phyloP scores from a whole-genome alignment of 371 early-diverging fungal species.

The Coemansia sp. region DNA sequence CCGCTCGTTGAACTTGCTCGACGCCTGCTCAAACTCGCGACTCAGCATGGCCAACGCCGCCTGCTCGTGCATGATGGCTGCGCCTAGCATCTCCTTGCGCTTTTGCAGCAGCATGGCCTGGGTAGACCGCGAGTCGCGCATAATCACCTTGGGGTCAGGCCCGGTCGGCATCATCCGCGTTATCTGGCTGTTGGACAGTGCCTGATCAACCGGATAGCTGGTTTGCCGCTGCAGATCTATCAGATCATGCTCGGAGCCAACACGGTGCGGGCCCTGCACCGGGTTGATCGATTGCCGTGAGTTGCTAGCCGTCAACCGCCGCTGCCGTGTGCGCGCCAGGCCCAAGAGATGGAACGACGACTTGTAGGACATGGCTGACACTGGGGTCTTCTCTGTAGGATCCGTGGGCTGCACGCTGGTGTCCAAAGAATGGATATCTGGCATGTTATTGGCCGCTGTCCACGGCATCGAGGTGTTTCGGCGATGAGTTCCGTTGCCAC shows the following conservation, averaged over 20 bases:
- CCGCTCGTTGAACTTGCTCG: constrained; percentile 26
- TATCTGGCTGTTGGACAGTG: constrained; percentile 24
- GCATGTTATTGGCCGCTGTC: constrained; percentile 5
- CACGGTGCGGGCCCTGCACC: neutral
- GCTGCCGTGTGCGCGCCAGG: constrained; percentile 40
- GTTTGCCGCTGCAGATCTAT: constrained; percentile 38
- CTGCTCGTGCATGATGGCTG: constrained; percentile 49
- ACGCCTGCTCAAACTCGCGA: constrained; percentile 48
- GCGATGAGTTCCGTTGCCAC: constrained; percentile 14
- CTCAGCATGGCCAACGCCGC: constrained; percentile 36
- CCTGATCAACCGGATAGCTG: constrained; percentile 29
- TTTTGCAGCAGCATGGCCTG: constrained; percentile 50
- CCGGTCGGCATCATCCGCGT: constrained; percentile 40
- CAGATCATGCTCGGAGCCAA: constrained; percentile 4
- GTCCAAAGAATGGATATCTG: neutral
- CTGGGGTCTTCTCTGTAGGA: constrained; percentile 1
- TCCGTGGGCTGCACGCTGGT: neutral
- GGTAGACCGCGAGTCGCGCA: constrained; percentile 51
- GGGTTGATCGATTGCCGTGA: constrained; percentile 30
- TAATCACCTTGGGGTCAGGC: constrained; percentile 47
- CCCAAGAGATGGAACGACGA: constrained; percentile 47
- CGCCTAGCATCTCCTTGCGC: constrained; percentile 49
- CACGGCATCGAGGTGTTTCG: constrained; percentile 47
- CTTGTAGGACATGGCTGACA: constrained; percentile 41
- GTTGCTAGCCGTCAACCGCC: constrained; percentile 41